Conservation (phyloP, 2,329 filamentous ascomycete genomes). For the Botrytis galanthina region DNA sequence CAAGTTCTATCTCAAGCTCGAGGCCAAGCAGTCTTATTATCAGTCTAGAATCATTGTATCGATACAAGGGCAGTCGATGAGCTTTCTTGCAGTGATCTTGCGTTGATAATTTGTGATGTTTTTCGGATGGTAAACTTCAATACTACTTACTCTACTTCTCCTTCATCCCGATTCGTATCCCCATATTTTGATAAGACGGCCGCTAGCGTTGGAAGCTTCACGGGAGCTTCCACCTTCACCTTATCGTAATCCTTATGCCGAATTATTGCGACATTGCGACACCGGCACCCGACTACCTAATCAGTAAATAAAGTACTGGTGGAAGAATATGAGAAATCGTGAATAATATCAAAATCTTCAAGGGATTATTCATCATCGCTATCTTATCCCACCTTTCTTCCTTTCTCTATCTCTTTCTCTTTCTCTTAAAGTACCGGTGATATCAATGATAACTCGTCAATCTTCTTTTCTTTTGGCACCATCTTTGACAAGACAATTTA, state of each 20-base stretch:
- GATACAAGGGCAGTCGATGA: background rate
- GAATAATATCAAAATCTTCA: background rate
- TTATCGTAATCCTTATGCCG: background rate
- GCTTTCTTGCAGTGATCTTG: background rate
- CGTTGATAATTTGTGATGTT: background rate
- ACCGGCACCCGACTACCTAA: background rate
- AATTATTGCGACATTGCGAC: conserved; percentile 15
- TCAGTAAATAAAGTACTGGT: background rate
- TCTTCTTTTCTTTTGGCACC: conserved; percentile 18
- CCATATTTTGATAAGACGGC: background rate
- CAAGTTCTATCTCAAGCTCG: background rate
- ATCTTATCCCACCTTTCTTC: background rate
- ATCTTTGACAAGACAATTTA: background rate
- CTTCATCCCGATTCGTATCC: background rate
- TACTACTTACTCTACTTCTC: background rate
- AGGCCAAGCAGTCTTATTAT: background rate
- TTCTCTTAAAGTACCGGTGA: background rate
- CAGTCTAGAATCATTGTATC: background rate
- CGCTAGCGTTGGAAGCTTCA: background rate
- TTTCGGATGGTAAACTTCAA: background rate
- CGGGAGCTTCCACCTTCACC: background rate
- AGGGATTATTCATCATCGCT: background rate
- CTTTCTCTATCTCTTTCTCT: background rate
- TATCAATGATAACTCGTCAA: conserved; percentile 24
- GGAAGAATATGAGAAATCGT: background rate